Evolutionary conservation across 108 stramenopile genomes (phyloP), one percentile per base, ranked within the genome.

Genomic region (Nitzschia putrida): DNA sequence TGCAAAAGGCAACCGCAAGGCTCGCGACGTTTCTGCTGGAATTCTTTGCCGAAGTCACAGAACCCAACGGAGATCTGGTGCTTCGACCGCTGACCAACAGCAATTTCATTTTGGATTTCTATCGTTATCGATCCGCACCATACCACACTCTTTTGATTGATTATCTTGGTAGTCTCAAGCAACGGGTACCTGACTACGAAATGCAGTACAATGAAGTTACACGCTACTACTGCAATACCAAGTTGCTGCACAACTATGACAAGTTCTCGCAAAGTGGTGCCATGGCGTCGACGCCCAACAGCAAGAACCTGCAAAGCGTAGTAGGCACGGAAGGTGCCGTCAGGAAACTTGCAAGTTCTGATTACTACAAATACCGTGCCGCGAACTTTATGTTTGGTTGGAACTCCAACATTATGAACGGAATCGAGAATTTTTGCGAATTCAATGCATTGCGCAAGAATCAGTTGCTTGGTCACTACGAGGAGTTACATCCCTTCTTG

Each of bases 331-430:
- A 74, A 8, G 73, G 64, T 16, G 73, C 73, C 12, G 57, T 65
- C 22, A 13, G 40, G 34, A 74, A 74, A 42, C 56, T 74, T 8
- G 73, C 73, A 5, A 43, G 66, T 22, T 55, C 73, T 8, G 73
- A 74, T 38, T 74, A 74, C 64, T 74, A 67, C 66, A 74, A 74
- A 45, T 74, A 59, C 58, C 73, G 66, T 8, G 66, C 73, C 0
- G 73, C 73, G 16, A 74, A 74, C 37, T 74, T 67, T 24, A 74
- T 74, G 73, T 74, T 74, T 38, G 73, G 73, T 22, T 74, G 64
- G 61, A 74, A 74, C 39, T 51, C 51, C 1, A 34, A 40, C 51
- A 61, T 74, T n/a, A 44, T 74, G 9, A 21, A 66, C 21, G 55
- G 45, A 34, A 53, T 74, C 1, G 40, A 74, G 24, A 38, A 34